phyloP scores from a whole-genome alignment of 768 basidiomycete species.

The Coprinopsis sp. region DNA sequence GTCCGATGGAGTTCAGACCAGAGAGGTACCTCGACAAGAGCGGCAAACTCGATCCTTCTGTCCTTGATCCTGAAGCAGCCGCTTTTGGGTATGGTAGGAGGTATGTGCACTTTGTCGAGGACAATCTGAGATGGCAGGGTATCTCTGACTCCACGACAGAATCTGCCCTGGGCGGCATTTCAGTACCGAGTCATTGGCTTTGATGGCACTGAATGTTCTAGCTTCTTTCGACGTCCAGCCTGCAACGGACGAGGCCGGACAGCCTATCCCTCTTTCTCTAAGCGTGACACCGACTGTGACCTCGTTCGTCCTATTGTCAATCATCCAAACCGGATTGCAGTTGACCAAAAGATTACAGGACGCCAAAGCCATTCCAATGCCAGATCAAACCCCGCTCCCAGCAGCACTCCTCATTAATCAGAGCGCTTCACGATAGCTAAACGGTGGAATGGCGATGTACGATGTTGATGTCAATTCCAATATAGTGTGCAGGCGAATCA shows the following conservation, averaged over 20 bases:
- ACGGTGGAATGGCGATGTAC: no score
- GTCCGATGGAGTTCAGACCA: constrained; percentile 23
- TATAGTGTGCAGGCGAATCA: no score
- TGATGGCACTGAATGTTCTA: constrained; percentile 15
- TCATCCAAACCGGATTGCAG: background rate
- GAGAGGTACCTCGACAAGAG: constrained; percentile 25
- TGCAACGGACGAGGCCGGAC: constrained; percentile 6
- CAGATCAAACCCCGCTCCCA: background rate
- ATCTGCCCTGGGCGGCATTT: constrained; percentile 40
- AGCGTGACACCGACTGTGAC: background rate
- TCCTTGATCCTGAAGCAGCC: constrained; percentile 18
- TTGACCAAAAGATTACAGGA: background rate
- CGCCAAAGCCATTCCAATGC: background rate
- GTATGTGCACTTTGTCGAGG: background rate
- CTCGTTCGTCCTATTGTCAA: background rate
- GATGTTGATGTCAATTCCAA: no score
- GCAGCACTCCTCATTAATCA: background rate
- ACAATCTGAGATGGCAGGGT: no score
- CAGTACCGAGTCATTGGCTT: constrained; percentile 37
- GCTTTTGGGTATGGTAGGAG: constrained; percentile 27
- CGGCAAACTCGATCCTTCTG: constrained; percentile 18
- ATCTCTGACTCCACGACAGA: no score
- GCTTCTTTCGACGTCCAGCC: constrained; percentile 12
- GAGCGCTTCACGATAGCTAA: no score
- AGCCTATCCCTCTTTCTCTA: background rate